Conservation (phyloP, 805 yeast species). For the Candida maris region DNA sequence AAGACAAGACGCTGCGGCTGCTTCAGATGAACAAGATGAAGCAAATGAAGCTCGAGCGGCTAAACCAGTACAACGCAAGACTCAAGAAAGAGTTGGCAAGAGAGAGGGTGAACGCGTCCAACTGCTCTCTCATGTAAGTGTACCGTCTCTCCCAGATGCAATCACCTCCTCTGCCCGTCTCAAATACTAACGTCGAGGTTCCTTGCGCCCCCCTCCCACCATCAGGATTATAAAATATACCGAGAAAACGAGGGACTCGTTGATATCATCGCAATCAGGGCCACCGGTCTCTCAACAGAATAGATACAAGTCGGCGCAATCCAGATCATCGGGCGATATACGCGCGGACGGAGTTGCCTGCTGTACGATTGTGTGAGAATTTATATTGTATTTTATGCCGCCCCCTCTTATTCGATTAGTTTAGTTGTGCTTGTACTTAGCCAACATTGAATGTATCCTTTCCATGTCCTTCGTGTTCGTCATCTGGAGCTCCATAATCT, state of each 20-base stretch:
- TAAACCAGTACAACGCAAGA: conserved; percentile 52
- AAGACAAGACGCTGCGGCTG: conserved; percentile 21
- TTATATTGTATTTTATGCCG: not conserved
- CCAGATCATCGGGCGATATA: conserved; percentile 2
- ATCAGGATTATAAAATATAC: conserved; percentile 39
- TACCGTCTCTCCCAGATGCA: too few relatives aligned
- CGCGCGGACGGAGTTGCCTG: conserved; percentile 19
- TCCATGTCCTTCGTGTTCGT: conserved; percentile 32
- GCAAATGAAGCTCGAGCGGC: conserved; percentile 55
- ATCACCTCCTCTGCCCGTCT: too few relatives aligned
- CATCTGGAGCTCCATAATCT: conserved; percentile 29
- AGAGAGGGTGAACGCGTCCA: conserved; percentile 62
- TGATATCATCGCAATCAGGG: conserved; percentile 45
- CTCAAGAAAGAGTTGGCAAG: conserved; percentile 48
- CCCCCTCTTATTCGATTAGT: not conserved
- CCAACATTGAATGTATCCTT: conserved; percentile 34
- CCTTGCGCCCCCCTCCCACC: too few relatives aligned
- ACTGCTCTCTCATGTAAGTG: conserved; percentile 44
- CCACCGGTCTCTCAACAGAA: conserved; percentile 33
- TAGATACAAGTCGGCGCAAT: conserved; percentile 31
- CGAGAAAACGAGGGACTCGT: conserved; percentile 42
- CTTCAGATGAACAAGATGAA: conserved; percentile 41
- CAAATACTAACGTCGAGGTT: too few relatives aligned
- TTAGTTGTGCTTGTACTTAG: conserved; percentile 2
- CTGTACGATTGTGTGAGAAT: conserved; percentile 27